Conservation (phyloP, 2,329 filamentous ascomycete species). For the Rutstroemia sydowiana region DNA sequence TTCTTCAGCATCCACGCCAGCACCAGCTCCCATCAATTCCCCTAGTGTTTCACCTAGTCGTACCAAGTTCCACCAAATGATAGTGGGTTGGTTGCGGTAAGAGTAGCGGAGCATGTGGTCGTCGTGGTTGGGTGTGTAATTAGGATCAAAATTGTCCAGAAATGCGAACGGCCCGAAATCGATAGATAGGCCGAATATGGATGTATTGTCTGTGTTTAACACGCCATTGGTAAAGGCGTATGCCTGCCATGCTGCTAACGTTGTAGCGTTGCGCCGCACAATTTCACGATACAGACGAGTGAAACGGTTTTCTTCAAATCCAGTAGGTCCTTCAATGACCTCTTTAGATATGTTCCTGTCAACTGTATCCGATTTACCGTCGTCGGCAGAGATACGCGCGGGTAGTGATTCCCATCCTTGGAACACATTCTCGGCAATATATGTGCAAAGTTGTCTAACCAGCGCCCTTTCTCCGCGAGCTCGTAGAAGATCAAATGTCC, state of each 20-base stretch:
- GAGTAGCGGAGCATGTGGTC: slow-evolving; percentile 80
- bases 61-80: slow-evolving; percentile 98
- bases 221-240: slow-evolving; percentile 99
- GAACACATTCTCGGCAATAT: slow-evolving; percentile 81
- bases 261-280: slow-evolving; percentile 74
- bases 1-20: slow-evolving; percentile 58
- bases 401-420: slow-evolving; percentile 82
- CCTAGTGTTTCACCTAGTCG: slow-evolving; percentile 83
- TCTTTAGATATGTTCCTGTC: slow-evolving; percentile 44
- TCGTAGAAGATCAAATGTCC: slow-evolving; percentile 91
- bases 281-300: slow-evolving; percentile 82
- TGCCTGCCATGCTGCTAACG: slow-evolving; percentile 90
- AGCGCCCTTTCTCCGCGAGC: slow-evolving; percentile 71
- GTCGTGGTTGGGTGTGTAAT: slow-evolving; percentile 95
- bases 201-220: slow-evolving; percentile 96
- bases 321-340: slow-evolving; percentile 58
- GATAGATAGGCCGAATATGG: slow-evolving; percentile 77
- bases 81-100: slow-evolving; percentile 88
- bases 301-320: slow-evolving; percentile 76
- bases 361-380: slow-evolving; percentile 36
- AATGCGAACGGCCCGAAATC: slow-evolving; percentile 98
- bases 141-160: slow-evolving; percentile 91
- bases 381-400: slow-evolving; percentile 44
- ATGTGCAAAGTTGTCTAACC: slow-evolving; percentile 68
- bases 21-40: slow-evolving; percentile 76